A percentile compares a stretch with the other conserved stretches of the same genome.
Conservation (phyloP, 2,329 filamentous ascomycete species). For the Talaromyces sp. region DNA sequence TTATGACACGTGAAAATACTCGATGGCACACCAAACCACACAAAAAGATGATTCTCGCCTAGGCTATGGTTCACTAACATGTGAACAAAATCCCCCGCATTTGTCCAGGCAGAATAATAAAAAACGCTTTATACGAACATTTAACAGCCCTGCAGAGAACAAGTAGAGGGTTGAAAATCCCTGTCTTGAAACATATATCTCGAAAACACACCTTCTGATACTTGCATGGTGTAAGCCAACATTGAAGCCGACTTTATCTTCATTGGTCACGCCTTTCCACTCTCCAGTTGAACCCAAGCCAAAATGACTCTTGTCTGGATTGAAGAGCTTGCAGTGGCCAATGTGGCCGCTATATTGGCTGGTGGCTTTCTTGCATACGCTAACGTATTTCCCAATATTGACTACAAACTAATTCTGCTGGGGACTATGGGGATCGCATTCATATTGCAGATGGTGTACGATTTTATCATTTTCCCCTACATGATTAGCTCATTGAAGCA, state of each 20-base stretch:
- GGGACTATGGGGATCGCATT: not conserved
- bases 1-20: not conserved
- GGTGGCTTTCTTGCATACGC: not conserved
- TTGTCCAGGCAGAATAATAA: not conserved
- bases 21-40: not conserved
- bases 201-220: not conserved
- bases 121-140: not conserved
- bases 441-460: not conserved
- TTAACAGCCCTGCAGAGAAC: not conserved
- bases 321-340: not conserved
- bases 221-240: not conserved
- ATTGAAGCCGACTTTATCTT: not conserved
- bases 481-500: not conserved
- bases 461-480: not conserved
- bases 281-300: not conserved
- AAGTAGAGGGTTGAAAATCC: not conserved
- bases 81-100: not conserved
- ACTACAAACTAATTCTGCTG: not conserved
- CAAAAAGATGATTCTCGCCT: not conserved
- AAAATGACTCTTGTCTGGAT: not conserved
- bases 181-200: not conserved
- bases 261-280: not conserved
- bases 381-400: not conserved
- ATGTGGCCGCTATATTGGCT: not conserved
- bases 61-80: not conserved